Evolutionary conservation across 2,329 filamentous ascomycete genomes (phyloP).

Genomic region (Penicillium sp.): DNA sequence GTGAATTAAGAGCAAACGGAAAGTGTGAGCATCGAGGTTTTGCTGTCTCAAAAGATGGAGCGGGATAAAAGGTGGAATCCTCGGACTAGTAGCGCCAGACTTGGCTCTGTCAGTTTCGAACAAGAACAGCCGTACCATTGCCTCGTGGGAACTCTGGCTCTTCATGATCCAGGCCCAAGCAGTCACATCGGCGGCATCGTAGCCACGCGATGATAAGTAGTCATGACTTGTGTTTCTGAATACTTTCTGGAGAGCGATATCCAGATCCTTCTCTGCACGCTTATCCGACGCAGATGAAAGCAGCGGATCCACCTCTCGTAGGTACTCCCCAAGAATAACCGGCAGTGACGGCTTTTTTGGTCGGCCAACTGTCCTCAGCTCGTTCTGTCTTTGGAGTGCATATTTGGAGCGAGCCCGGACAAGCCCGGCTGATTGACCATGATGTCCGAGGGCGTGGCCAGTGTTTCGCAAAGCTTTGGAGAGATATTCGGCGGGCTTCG

Average conservation of each 20-base stretch:
- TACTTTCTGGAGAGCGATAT: slow-evolving; percentile 32
- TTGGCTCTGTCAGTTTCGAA: slow-evolving; percentile 27
- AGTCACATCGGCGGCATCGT: slow-evolving; percentile 43
- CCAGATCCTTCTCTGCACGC: slow-evolving; percentile 15
- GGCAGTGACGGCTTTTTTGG: slow-evolving; percentile 30
- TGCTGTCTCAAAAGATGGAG: slow-evolving; percentile 49
- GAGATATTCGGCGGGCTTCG: slow-evolving; percentile 35
- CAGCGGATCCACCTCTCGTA: slow-evolving; percentile 36
- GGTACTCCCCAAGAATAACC: slow-evolving; percentile 42
- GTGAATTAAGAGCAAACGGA: slow-evolving; percentile 46
- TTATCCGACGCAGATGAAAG: slow-evolving; percentile 15
- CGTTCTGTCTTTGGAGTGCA: background rate
- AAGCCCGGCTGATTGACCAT: background rate
- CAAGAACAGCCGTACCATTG: slow-evolving; percentile 39
- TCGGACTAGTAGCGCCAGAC: slow-evolving; percentile 6
- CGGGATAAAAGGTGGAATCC: slow-evolving; percentile 49
- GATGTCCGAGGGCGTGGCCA: slow-evolving; percentile 17
- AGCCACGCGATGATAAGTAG: slow-evolving; percentile 36
- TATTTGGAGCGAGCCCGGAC: slow-evolving; percentile 1
- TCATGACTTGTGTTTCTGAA: slow-evolving; percentile 32
- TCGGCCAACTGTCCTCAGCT: slow-evolving; percentile 14
- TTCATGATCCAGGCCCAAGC: slow-evolving; percentile 51
- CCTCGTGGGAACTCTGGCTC: slow-evolving; percentile 35
- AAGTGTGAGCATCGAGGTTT: slow-evolving; percentile 41
- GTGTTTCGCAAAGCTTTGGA: slow-evolving; percentile 29